Evolutionary conservation across 768 basidiomycete species (phyloP).

Genomic region (Xerocomellus dryophilus): DNA sequence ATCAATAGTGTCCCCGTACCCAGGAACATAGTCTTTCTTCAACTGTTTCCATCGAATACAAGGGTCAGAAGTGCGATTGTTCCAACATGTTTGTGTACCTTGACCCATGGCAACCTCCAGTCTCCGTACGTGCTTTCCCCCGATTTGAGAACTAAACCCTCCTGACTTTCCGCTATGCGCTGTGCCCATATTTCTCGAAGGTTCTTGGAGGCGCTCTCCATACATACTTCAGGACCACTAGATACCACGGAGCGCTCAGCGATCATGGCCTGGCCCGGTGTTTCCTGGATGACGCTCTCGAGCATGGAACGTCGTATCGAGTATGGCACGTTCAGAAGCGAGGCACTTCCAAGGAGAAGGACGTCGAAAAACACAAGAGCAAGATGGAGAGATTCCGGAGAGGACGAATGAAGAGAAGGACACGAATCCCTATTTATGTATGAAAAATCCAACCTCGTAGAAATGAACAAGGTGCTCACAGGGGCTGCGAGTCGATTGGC

Average conservation of each 20-base stretch:
- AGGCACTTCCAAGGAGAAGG: constrained; percentile 61
- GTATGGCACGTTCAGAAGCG: constrained; percentile 57
- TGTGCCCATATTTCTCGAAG: constrained; percentile 49
- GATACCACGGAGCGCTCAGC: constrained; percentile 51
- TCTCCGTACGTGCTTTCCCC: constrained; percentile 68
- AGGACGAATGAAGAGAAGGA: constrained; percentile 41
- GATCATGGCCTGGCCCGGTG: constrained; percentile 64
- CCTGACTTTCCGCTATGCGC: constrained; percentile 51
- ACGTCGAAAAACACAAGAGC: constrained; percentile 88
- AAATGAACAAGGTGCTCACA: constrained; percentile 10
- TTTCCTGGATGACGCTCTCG: constrained; percentile 49
- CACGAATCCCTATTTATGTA: constrained; percentile 33
- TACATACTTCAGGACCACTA: constrained; percentile 4
- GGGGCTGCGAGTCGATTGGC: constrained; percentile 19
- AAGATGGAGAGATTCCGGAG: constrained; percentile 49
- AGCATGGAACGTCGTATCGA: constrained; percentile 56
- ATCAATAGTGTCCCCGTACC: constrained; percentile 78
- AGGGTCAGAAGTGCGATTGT: constrained; percentile 14
- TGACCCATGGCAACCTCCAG: constrained; percentile 70
- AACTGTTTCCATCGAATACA: constrained; percentile 36
- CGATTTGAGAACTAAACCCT: constrained; percentile 79
- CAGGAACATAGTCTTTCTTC: constrained; percentile 86
- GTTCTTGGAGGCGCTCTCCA: constrained; percentile 18
- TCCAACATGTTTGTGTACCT: constrained; percentile 37
- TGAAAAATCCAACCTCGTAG: constrained; percentile 7